Base-by-base conservation (phyloP, 305 asterid genomes). In the Euphrasia arctica region DNA sequence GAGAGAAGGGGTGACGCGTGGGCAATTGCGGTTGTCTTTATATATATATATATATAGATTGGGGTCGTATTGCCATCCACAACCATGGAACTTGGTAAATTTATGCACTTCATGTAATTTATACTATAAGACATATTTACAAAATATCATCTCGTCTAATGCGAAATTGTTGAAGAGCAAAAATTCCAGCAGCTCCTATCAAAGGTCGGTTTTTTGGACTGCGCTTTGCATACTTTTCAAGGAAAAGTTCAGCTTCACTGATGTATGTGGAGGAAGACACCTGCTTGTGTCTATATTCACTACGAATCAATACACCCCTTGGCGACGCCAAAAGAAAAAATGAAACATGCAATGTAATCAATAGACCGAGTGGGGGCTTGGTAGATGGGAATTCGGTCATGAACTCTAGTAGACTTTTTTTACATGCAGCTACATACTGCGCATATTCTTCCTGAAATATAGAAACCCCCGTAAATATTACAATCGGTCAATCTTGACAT, bases 181-280 rank as follows among this genome's bases (percentile, higher is more conserved):
- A 77, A 80, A 84, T 86, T 69, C 97, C 99, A 62, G 99, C 96
- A 72, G 96, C 79, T 67, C 99, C 99, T 72, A 93, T 75, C 85
- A 93, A 77, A 63, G 81, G 85, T 79, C 88, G 96, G 76, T 88
- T 90, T 66, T 80, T 85, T 72, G 96, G 88, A 81, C 95, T 86
- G 76, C 95, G 92, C 75, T 83, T 93, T 61, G 97, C 96, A 76
- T 83, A 93, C 75, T 82, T 85, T 75, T 93, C 99, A 49, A 93
- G 96, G 83, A 93, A 93, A 56, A 96, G 99, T 77, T 93, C 99
- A 54, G 92, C 95, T 77, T 93, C 99, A 65, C 89, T 88, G 50
- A 93, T 95, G 76, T 90, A 93, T 49, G 81, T 80, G 71, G 99
- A 83, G 13, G 99, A 83, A 18, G 95, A 75, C 60, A 86, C 78